Conservation (phyloP, 202 grass and related monocot genomes). For the Eragrostis tef region DNA sequence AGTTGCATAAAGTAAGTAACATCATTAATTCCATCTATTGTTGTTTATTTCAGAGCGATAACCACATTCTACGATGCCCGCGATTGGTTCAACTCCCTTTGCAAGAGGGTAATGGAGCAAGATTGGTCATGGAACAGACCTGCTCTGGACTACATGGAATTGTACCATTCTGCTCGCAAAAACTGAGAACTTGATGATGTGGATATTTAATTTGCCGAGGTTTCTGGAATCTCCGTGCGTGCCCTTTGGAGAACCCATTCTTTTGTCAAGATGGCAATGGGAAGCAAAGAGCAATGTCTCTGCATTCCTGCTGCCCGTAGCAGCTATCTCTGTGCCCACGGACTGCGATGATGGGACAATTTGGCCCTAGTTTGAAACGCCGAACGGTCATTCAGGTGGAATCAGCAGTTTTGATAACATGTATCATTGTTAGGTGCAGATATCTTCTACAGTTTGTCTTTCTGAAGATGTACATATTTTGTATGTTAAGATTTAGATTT, state of each 20-base stretch:
- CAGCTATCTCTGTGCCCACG: no score
- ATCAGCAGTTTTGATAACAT: slow-evolving; percentile 7
- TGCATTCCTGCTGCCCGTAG: not conserved
- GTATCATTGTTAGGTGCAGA: slow-evolving; percentile 2
- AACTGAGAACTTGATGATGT: slow-evolving; percentile 32
- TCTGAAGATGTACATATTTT: slow-evolving; percentile 49
- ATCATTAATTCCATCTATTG: not conserved
- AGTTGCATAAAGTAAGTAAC: not conserved
- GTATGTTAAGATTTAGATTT: slow-evolving; percentile 28
- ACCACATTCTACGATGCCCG: slow-evolving; percentile 69
- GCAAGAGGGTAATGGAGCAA: slow-evolving; percentile 94
- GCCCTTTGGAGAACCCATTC: not conserved
- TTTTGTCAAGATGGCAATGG: slow-evolving; percentile 3
- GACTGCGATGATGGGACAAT: not conserved
- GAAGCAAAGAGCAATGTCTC: slow-evolving; percentile 13
- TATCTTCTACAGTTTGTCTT: not conserved
- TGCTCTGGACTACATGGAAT: slow-evolving; percentile 84
- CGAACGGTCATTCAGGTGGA: not conserved
- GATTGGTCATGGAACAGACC: slow-evolving; percentile 99
- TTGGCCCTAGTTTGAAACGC: not conserved
- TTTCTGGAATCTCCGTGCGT: slow-evolving; percentile 24
- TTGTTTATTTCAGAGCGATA: slow-evolving; percentile 69
- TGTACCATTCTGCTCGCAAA: slow-evolving; percentile 83
- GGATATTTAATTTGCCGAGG: slow-evolving; percentile 16
- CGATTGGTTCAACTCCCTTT: slow-evolving; percentile 68